These are phyloP conservation scores for Rhodofomes roseus DNA, from an alignment of 1,284 basidiomycete species.

Conservation along the genomic window DNA sequence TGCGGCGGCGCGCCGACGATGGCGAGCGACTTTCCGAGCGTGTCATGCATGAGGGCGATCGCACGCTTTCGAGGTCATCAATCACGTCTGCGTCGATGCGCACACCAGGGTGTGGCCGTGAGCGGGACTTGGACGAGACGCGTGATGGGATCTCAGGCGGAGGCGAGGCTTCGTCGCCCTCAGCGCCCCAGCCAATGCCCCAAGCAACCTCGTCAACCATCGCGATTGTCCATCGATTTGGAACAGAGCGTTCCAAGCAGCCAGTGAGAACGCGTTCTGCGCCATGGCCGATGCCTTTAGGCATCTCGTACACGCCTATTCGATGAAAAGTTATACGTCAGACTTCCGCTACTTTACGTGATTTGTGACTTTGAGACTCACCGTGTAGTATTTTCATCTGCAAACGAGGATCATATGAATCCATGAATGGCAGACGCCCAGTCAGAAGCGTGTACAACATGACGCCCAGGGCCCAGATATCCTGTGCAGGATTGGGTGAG, in stretches of 20 bases:
- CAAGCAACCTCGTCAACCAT: constrained; percentile 77
- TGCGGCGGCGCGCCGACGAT: constrained; percentile 21
- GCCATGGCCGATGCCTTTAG: constrained; percentile 58
- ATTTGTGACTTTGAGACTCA: constrained; percentile 31
- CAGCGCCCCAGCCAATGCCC: constrained; percentile 70
- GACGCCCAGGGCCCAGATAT: constrained; percentile 92
- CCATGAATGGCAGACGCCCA: constrained; percentile 78
- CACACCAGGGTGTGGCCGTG: constrained; percentile 16
- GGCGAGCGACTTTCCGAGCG: constrained; percentile 23
- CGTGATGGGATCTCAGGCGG: constrained; percentile 17
- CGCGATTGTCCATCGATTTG: constrained; percentile 68
- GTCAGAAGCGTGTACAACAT: constrained; percentile 82
- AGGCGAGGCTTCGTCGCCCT: constrained; percentile 38
- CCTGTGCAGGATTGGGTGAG: constrained; percentile 66
- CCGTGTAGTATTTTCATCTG: constrained; percentile 90
- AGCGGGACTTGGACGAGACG: constrained; percentile 18
- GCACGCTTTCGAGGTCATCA: constrained; percentile 24
- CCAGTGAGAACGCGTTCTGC: constrained; percentile 73
- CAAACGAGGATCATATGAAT: constrained; percentile 85
- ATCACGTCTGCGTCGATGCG: constrained; percentile 12
- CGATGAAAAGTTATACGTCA: constrained; percentile 8
- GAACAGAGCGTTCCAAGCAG: constrained; percentile 62
- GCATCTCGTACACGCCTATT: constrained; percentile 57
- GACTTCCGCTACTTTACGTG: neutral
- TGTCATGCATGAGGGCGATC: constrained; percentile 16